Percentiles rank a stretch among this genome's conserved stretches.
These are phyloP conservation scores for Exserohilum rostratum DNA, from an alignment of 2,329 filamentous ascomycete species.

Conservation along the genomic window DNA sequence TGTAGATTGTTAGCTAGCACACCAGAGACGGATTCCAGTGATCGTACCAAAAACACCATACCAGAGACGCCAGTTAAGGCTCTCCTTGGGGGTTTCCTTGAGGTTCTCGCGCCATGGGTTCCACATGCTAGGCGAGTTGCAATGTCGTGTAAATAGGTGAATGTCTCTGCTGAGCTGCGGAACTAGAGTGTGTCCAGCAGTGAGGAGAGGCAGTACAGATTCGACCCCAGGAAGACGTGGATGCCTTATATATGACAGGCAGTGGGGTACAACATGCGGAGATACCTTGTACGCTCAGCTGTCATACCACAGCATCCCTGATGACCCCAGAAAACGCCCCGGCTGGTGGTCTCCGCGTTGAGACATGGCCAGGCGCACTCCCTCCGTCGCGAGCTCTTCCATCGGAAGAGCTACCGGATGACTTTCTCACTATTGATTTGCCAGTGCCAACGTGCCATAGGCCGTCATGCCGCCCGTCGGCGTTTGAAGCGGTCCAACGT, in stretches of 20 bases:
- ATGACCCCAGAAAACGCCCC: constrained; percentile 8
- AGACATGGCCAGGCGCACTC: neutral
- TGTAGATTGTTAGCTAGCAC: constrained; percentile 19
- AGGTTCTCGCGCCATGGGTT: constrained; percentile 54
- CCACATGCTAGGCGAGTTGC: constrained; percentile 32
- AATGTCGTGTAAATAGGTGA: neutral
- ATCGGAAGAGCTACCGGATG: constrained; percentile 2
- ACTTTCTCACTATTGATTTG: constrained; percentile 2
- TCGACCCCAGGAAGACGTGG: neutral
- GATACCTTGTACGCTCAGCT: neutral
- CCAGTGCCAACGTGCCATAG: constrained; percentile 1
- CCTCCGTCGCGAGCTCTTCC: neutral
- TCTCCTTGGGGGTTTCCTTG: constrained; percentile 69
- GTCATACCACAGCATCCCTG: neutral
- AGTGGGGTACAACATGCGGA: constrained; percentile 11
- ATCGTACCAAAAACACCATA: constrained; percentile 67
- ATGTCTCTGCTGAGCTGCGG: constrained; percentile 2
- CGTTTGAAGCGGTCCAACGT: constrained; percentile 6
- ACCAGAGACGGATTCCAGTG: neutral
- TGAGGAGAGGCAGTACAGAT: constrained; percentile 5
- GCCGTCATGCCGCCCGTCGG: neutral
- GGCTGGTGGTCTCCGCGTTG: constrained; percentile 5
- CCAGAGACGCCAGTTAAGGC: constrained; percentile 80
- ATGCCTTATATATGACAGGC: constrained; percentile 8
- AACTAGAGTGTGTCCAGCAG: constrained; percentile 3